Evolutionary conservation across 225 moss, liverwort and hornwort genomes (phyloP).

Genomic region (Sphagnum tenellum): DNA sequence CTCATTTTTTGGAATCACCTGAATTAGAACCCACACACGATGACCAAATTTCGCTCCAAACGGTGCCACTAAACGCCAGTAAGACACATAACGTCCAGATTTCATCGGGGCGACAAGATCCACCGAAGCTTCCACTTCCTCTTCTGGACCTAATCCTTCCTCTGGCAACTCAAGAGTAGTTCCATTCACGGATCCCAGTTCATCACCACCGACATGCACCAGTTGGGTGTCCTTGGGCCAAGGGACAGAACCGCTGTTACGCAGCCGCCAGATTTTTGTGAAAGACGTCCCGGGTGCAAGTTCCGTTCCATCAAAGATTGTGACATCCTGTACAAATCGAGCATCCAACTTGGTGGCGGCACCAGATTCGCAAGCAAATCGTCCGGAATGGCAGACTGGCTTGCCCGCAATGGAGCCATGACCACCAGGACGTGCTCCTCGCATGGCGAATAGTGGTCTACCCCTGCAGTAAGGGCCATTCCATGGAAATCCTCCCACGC

Average conservation of each 20-base stretch:
- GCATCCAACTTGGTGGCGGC: conserved; percentile 61
- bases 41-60: conserved; percentile 85
- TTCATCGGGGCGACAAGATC: conserved; percentile 71
- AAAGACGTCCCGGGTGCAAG: conserved; percentile 60
- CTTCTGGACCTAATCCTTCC: conserved; percentile 47
- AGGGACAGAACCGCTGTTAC: conserved; percentile 64
- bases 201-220: conserved; percentile 76
- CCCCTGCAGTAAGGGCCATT: conserved; percentile 34
- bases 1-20: conserved; percentile 53
- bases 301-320: conserved; percentile 89
- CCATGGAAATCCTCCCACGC: conserved; percentile 29
- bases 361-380: conserved; percentile 18
- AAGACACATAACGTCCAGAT: conserved; percentile 84
- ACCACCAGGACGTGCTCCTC: conserved; percentile 18
- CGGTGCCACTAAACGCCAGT: conserved; percentile 81
- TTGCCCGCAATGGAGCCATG: conserved; percentile 34
- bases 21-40: conserved; percentile 89
- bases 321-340: conserved; percentile 91
- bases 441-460: conserved; percentile 27
- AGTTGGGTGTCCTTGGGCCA: conserved; percentile 74
- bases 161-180: conserved; percentile 50
- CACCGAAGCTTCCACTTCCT: conserved; percentile 68
- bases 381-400: conserved; percentile 23
- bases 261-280: conserved; percentile 89
- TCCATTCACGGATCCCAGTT: conserved; percentile 36